Evolutionary conservation across 345 rosid genomes (phyloP), one percentile per base, ranked within the genome.

Genomic region (Salix viminalis): DNA sequence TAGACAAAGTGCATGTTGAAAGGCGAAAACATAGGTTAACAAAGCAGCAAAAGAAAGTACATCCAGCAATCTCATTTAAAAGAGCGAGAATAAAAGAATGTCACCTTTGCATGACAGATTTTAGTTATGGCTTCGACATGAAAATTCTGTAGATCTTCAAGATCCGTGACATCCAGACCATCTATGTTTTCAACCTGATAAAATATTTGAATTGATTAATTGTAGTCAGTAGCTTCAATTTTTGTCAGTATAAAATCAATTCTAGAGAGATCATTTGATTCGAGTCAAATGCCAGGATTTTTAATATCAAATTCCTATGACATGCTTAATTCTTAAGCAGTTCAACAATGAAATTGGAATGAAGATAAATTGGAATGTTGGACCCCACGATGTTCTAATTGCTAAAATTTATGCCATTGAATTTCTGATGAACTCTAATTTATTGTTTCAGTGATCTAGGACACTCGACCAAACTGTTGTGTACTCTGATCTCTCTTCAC

Each of bases 121-220:
- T 84, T 87, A 10, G 91, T 85, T 77, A 87, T 79, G 36, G 84
- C 90, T 70, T 87, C 89, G 62, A 88, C 87, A 71, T 86, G 94
- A 84, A 86, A 81, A 81, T 84, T 83, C 78, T 87, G 88, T 74
- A 87, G 85, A 75, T 88, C 88, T 75, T 88, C 93, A 15, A 89
- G 93, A 36, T 84, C 68, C 10, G 48, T 71, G 8, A 78, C 83
- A 71, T 85, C 89, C 79, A 88, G 75, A 75, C 80, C 82, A 56
- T 75, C 69, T 71, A 90, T 77, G 81, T 86, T 86, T 78, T 90
- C 94, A 68, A 91, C 88, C 94, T 90, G 78, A 67, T 69, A 72
- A 11, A 30, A 75, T 4, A 66, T 19, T 62, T 5, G 36, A 37
- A 52, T 56, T 66, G n/a, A 32, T 21, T 66, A 15, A 13, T 46